phyloP scores from a whole-genome alignment of 1,284 basidiomycete species.

The Ceratobasidium papillatum region DNA sequence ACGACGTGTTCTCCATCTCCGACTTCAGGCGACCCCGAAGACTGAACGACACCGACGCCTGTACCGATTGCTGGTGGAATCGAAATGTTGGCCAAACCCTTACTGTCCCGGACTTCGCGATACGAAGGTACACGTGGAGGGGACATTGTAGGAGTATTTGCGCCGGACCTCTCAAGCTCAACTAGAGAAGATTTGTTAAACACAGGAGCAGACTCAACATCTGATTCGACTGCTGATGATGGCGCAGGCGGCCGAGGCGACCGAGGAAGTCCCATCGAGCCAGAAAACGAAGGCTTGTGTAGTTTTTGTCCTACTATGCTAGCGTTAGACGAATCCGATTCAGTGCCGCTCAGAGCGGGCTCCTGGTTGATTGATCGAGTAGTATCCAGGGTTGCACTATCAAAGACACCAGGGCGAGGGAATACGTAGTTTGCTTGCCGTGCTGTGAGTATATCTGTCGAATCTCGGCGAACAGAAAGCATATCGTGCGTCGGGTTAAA shows the following conservation, averaged over 20 bases:
- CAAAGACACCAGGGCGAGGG: slow-evolving; percentile 52
- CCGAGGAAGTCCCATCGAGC: slow-evolving; percentile 36
- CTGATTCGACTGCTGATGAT: slow-evolving; percentile 4
- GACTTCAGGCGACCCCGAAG: slow-evolving; percentile 7
- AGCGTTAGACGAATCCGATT: slow-evolving; percentile 23
- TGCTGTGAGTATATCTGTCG: slow-evolving; percentile 55
- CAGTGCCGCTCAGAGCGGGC: neutral
- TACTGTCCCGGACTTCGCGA: slow-evolving; percentile 37
- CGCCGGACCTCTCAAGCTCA: neutral
- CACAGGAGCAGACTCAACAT: neutral
- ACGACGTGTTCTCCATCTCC: neutral
- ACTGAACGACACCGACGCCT: slow-evolving; percentile 20
- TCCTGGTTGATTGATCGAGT: neutral
- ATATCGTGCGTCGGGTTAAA: neutral
- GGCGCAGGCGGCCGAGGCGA: slow-evolving; percentile 28
- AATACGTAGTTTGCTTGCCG: slow-evolving; percentile 66
- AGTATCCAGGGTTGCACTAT: slow-evolving; percentile 5
- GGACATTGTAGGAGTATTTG: neutral
- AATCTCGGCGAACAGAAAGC: slow-evolving; percentile 16
- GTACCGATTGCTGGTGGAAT: slow-evolving; percentile 20
- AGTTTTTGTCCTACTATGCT: neutral
- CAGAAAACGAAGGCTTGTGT: slow-evolving; percentile 34
- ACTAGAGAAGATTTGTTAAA: neutral
- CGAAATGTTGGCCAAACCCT: slow-evolving; percentile 35
- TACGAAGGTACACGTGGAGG: slow-evolving; percentile 34